Evolutionary conservation across 305 asterid genomes (phyloP).

Genomic region (Euphrasia arctica): DNA sequence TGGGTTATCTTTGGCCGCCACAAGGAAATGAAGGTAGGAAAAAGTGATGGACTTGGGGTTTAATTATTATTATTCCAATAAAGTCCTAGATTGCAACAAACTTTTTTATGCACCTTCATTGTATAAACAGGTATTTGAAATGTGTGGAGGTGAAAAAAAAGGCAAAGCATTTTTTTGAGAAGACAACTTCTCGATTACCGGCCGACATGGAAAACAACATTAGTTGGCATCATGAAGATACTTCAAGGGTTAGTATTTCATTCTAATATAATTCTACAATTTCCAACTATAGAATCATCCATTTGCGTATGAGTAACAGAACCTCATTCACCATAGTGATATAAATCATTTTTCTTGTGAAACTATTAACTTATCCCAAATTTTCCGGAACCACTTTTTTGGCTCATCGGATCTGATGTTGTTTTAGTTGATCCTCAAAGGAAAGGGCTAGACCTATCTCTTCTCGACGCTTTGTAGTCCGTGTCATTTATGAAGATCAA

Average conservation of each 20-base stretch:
- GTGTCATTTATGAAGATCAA: too few species aligned
- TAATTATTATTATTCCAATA: constrained; percentile 15
- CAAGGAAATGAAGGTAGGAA: constrained; percentile 59
- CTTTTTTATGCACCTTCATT: neutral
- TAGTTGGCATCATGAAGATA: constrained; percentile 93
- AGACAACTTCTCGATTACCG: constrained; percentile 79
- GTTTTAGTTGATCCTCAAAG: constrained; percentile 95
- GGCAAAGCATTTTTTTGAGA: constrained; percentile 70
- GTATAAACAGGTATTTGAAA: constrained; percentile 56
- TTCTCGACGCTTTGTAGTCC: constrained; percentile 41
- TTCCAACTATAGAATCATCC: too few species aligned
- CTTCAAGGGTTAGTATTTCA: constrained; percentile 41
- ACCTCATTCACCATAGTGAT: too few species aligned
- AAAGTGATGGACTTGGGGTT: constrained; percentile 18
- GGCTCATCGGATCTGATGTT: constrained; percentile 88
- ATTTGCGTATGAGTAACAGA: too few species aligned
- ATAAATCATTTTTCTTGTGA: too few species aligned
- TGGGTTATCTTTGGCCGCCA: too few species aligned
- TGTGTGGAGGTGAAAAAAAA: constrained; percentile 42
- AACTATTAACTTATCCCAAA: too few species aligned
- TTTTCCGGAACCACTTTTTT: constrained; percentile 31
- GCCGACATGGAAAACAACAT: constrained; percentile 50
- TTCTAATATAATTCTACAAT: too few species aligned
- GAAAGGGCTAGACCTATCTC: constrained; percentile 78
- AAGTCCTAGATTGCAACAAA: constrained; percentile 13